Evolutionary conservation across 306 rosid species (phyloP).

Genomic region (Psophocarpus tetragonolobus): DNA sequence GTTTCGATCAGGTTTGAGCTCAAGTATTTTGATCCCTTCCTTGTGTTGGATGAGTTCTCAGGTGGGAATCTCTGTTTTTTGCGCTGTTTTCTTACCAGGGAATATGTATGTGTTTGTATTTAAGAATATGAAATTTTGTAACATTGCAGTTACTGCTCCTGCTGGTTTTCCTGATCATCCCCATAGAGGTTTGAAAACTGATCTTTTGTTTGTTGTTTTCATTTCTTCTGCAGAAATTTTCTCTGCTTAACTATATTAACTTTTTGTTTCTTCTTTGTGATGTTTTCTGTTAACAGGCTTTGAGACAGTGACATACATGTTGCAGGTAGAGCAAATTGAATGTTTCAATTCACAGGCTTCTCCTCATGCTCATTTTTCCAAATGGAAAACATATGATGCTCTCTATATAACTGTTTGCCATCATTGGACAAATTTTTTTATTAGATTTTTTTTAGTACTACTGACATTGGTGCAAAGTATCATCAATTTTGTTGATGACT

Average conservation of each 20-base stretch:
- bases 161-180: slow-evolving; percentile 99
- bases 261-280: not conserved
- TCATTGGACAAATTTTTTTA: not conserved
- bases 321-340: slow-evolving; percentile 60
- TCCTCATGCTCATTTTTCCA: not conserved
- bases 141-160: slow-evolving; percentile 80
- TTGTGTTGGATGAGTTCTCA: slow-evolving; percentile 90
- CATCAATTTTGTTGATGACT: too few species aligned
- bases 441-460: too few species aligned
- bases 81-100: slow-evolving; percentile 25
- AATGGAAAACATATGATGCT: not conserved
- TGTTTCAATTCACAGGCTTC: not conserved
- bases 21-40: slow-evolving; percentile 90
- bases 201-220: not conserved
- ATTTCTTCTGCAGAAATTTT: not conserved
- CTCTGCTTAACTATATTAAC: slow-evolving; percentile 30
- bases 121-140: slow-evolving; percentile 20
- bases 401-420: not conserved
- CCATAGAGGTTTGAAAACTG: slow-evolving; percentile 72
- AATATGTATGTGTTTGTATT: not conserved
- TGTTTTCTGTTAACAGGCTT: slow-evolving; percentile 59
- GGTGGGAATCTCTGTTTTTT: slow-evolving; percentile 47
- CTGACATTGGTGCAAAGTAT: too few species aligned
- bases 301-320: slow-evolving; percentile 98
- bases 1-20: slow-evolving; percentile 79